These are phyloP conservation scores for Apodospora peruviana DNA, from an alignment of 495 filamentous ascomycete species.

Conservation along the genomic window DNA sequence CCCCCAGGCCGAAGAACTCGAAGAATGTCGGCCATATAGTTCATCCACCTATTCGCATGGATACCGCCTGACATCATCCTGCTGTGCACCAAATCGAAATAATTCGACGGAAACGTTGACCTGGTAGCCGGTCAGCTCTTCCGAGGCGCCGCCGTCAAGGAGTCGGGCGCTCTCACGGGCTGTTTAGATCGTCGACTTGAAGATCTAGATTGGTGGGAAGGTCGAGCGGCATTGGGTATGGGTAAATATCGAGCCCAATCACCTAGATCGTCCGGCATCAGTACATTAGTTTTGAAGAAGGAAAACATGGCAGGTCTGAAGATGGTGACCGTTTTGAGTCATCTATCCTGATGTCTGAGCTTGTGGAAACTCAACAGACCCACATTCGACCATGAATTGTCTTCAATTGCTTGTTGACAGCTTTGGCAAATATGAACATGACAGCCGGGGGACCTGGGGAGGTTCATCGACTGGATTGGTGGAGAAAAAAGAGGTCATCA, in stretches of 20 bases:
- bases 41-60: conserved; percentile 66
- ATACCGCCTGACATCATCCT: conserved; percentile 75
- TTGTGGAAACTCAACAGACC: too few relatives aligned
- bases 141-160: not conserved
- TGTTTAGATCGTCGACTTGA: conserved; percentile 77
- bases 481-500: too few relatives aligned
- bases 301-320: too few relatives aligned
- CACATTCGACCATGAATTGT: too few relatives aligned
- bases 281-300: conserved; percentile 5
- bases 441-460: too few relatives aligned
- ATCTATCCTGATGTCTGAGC: too few relatives aligned
- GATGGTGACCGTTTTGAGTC: too few relatives aligned
- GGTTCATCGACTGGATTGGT: too few relatives aligned
- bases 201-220: conserved; percentile 64
- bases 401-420: too few relatives aligned
- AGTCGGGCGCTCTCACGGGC: conserved; percentile 38
- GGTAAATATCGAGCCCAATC: conserved; percentile 73
- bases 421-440: too few relatives aligned
- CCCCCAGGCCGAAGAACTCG: conserved; percentile 55
- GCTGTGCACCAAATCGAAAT: conserved; percentile 90
- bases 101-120: conserved; percentile 67
- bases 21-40: conserved; percentile 72
- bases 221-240: conserved; percentile 66
- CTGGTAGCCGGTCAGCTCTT: conserved; percentile 22
- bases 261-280: conserved; percentile 51